These are phyloP conservation scores for Backusella tarrabulga DNA, from an alignment of 192 early-diverging fungal genomes.

Conservation along the genomic window DNA sequence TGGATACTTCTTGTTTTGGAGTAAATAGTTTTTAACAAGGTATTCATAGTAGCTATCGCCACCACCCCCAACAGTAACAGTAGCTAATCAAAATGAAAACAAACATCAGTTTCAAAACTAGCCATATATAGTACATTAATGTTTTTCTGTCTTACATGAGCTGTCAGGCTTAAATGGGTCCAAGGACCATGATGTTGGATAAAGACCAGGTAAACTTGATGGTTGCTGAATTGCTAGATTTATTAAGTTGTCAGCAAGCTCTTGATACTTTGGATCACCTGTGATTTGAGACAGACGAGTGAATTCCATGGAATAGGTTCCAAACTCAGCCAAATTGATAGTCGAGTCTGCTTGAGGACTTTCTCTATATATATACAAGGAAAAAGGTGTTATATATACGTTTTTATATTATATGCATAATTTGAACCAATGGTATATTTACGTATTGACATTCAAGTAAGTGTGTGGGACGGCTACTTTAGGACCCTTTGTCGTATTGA, in stretches of 20 bases:
- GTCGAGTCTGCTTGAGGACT: constrained; percentile 9
- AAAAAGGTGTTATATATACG: neutral
- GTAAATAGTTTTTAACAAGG: constrained; percentile 47
- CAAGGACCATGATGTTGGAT: constrained; percentile 44
- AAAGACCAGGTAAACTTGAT: constrained; percentile 52
- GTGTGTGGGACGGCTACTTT: constrained; percentile 58
- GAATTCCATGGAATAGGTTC: constrained; percentile 80
- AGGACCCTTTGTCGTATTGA: constrained; percentile 29
- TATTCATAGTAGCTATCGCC: constrained; percentile 61
- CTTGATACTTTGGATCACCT: constrained; percentile 57
- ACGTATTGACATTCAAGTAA: constrained; percentile 52
- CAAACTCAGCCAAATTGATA: constrained; percentile 59
- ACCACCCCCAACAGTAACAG: constrained; percentile 39
- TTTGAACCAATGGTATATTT: neutral
- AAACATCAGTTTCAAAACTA: neutral
- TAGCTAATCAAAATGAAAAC: constrained; percentile 11
- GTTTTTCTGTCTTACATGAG: neutral
- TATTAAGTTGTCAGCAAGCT: constrained; percentile 47
- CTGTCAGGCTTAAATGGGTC: constrained; percentile 27
- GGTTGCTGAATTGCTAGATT: constrained; percentile 41
- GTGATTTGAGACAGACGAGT: constrained; percentile 77
- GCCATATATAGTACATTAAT: neutral
- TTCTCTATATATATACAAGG: constrained; percentile 2
- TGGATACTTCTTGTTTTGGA: constrained; percentile 28
- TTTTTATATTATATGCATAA: neutral